Conservation (phyloP, 345 rosid genomes). For the Populus deltoides region DNA sequence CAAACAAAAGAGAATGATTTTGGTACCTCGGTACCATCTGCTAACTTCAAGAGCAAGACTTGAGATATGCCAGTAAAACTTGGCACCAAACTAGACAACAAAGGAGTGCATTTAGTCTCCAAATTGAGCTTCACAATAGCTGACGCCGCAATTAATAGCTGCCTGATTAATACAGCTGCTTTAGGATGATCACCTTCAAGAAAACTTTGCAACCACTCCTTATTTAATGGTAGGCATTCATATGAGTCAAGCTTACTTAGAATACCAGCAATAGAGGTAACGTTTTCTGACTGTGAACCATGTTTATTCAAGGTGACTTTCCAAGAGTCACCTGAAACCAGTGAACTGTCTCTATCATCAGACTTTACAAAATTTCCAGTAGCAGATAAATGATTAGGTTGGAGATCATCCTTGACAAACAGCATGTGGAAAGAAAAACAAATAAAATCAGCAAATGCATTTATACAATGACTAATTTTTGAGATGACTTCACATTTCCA, state of each 20-base stretch:
- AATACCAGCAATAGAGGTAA: conserved; percentile 25
- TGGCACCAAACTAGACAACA: conserved; percentile 44
- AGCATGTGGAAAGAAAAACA: conserved; percentile 37
- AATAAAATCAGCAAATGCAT: conserved; percentile 45
- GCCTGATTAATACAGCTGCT: conserved; percentile 63
- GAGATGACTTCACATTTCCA: conserved; percentile 41
- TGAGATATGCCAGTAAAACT: conserved; percentile 45
- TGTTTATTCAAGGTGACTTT: conserved; percentile 2
- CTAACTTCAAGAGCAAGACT: conserved; percentile 56
- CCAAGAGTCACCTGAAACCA: conserved; percentile 21
- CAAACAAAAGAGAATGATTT: conserved; percentile 56
- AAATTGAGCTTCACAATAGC: conserved; percentile 67
- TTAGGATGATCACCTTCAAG: conserved; percentile 56
- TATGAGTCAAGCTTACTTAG: conserved; percentile 31
- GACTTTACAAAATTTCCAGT: conserved; percentile 21
- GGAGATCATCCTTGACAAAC: conserved; percentile 37
- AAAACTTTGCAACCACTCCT: conserved; percentile 42
- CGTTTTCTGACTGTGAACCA: conserved; percentile 23
- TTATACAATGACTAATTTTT: conserved; percentile 32
- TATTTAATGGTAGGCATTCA: conserved; percentile 33
- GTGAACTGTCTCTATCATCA: conserved; percentile 10
- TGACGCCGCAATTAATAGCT: conserved; percentile 62
- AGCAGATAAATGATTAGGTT: conserved; percentile 23
- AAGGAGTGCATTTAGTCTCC: conserved; percentile 34
- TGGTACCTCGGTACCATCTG: conserved; percentile 40